Base-by-base conservation (phyloP, 129 eudicot species). In the Escallonia herrerae region DNA sequence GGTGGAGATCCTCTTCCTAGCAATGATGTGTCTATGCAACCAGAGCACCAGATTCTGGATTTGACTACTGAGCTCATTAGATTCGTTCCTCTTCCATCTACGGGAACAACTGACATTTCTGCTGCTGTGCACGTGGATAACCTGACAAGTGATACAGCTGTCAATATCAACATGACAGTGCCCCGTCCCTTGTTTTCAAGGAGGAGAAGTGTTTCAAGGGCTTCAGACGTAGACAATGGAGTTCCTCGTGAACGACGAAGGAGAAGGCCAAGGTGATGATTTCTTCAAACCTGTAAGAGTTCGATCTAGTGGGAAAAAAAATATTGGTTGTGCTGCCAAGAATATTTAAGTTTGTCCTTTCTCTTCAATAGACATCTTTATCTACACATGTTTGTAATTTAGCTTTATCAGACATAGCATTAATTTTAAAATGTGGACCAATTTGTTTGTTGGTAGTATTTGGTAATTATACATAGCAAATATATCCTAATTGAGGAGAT, bases 161-260 rank as follows among this genome's bases (percentile, higher is more conserved):
- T 53, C 61, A 83, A 66, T 65, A 58, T 69, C 51, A 75, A 71
- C 71, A 39, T 77, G 43, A 76, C 83, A 58, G 60, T 62, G 58
- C 43, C 79, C 4, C 79, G 60, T 38, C 70, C 82, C 5, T 72
- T 77, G n/a, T 50, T 72, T 50, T 69, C 80, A 66, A 69, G 86
- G 51, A 81, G 95, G 40, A 76, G 86, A 71, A 72, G 56, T 58
- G 73, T 67, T 46, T 66, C 85, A 10, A 75, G 87, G 40, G 58
- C 46, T 58, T 68, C 75, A 73, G 81, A 82, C 76, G 73, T 66
- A 44, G 85, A 77, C 49, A 82, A 69, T 62, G 87, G 76, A 61
- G 73, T 67, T 60, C 62, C 85, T 12, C 80, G 81, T 55, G 94
- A 82, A 69, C 68, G 73, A 47, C 79, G 83, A 69, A 89, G 96